These are phyloP conservation scores for Coprinopsis strossmayeri DNA, from an alignment of 768 basidiomycete species.

Conservation along the genomic window DNA sequence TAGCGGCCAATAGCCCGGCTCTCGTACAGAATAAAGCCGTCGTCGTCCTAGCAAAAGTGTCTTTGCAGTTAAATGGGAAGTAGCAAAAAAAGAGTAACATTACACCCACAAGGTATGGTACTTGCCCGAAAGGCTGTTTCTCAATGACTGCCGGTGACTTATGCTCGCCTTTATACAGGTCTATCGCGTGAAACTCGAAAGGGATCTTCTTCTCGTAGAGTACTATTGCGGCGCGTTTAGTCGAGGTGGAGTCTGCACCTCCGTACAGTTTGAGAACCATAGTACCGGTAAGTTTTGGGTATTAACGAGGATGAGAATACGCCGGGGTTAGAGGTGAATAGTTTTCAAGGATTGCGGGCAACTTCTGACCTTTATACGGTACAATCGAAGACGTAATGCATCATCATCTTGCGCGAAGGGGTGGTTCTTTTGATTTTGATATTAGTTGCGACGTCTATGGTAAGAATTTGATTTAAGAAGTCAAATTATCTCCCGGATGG, in stretches of 20 bases:
- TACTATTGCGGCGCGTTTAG: constrained; percentile 42
- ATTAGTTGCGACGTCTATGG: too few species aligned
- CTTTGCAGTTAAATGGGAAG: too few species aligned
- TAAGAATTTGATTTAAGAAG: too few species aligned
- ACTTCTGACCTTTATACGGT: too few species aligned
- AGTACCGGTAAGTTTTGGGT: too few species aligned
- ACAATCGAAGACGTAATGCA: too few species aligned
- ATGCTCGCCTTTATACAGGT: constrained; percentile 37
- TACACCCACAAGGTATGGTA: constrained; percentile 36
- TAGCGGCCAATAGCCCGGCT: constrained; percentile 58
- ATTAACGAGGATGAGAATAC: too few species aligned
- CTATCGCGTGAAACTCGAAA: constrained; percentile 41
- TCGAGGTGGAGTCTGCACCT: constrained; percentile 29
- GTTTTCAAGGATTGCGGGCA: too few species aligned
- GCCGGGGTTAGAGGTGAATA: too few species aligned
- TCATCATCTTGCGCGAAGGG: too few species aligned
- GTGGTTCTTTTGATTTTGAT: too few species aligned
- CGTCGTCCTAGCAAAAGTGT: constrained; percentile 34
- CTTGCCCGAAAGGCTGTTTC: constrained; percentile 60
- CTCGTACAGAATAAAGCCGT: constrained; percentile 57
- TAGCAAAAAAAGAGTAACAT: background rate
- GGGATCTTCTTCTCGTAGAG: constrained; percentile 52
- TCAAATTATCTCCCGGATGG: too few species aligned
- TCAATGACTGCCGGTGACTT: constrained; percentile 35
- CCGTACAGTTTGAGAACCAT: constrained; percentile 45